Percentiles rank a stretch among this genome's conserved stretches.
phyloP scores from a whole-genome alignment of 768 basidiomycete genomes.

The Gymnopilus junonius region DNA sequence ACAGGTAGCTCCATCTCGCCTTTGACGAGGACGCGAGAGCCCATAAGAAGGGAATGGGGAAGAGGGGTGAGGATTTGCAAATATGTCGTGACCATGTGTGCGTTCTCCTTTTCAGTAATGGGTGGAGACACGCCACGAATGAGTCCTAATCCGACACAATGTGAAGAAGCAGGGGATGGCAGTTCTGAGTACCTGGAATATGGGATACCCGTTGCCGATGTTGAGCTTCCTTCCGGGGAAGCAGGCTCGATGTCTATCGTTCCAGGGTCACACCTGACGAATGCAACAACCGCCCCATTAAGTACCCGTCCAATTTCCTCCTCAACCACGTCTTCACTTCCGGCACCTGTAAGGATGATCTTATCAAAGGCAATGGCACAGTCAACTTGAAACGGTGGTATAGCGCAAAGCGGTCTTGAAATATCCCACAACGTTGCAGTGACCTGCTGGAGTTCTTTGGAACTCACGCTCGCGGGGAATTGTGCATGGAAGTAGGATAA shows the following conservation, averaged over 20 bases:
- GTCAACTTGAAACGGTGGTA: slow-evolving; percentile 75
- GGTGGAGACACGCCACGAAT: slow-evolving; percentile 56
- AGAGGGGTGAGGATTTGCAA: slow-evolving; percentile 86
- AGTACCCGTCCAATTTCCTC: slow-evolving; percentile 73
- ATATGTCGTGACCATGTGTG: slow-evolving; percentile 28
- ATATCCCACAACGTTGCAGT: slow-evolving; percentile 67
- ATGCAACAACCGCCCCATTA: slow-evolving; percentile 80
- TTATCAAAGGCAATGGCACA: slow-evolving; percentile 58
- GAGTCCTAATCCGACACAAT: slow-evolving; percentile 77
- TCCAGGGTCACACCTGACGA: slow-evolving; percentile 59
- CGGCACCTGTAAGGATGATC: slow-evolving; percentile 73
- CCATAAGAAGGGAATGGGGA: slow-evolving; percentile 48
- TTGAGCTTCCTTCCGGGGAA: background rate
- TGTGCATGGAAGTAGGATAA: slow-evolving; percentile 80
- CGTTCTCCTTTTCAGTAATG: background rate
- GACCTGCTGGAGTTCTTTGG: slow-evolving; percentile 31
- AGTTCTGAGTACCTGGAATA: slow-evolving; percentile 61
- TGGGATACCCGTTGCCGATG: slow-evolving; percentile 35
- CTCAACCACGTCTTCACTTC: slow-evolving; percentile 76
- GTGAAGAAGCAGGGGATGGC: slow-evolving; percentile 64
- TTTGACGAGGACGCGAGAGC: slow-evolving; percentile 65
- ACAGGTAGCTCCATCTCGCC: slow-evolving; percentile 90
- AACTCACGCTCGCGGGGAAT: slow-evolving; percentile 27
- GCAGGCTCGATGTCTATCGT: slow-evolving; percentile 34
- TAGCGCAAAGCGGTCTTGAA: slow-evolving; percentile 65